phyloP scores from a whole-genome alignment of 805 yeast species.

The Scheffersomyces amazonensis region DNA sequence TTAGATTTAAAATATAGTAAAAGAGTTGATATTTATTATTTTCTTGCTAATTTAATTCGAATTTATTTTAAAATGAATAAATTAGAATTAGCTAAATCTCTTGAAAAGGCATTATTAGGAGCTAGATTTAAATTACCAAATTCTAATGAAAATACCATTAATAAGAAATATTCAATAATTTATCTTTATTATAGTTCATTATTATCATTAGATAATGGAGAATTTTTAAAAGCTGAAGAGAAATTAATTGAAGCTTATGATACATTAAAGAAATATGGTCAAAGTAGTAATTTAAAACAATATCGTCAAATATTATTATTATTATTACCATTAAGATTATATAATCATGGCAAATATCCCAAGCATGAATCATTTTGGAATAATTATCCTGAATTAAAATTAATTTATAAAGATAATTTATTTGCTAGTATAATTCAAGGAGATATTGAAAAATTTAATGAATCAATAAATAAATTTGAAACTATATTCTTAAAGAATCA shows the following conservation, averaged over 20 bases:
- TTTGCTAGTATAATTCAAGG: conserved; percentile 52
- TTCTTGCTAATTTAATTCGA: conserved; percentile 66
- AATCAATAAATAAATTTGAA: conserved; percentile 43
- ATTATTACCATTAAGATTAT: conserved; percentile 61
- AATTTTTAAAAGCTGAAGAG: conserved; percentile 48
- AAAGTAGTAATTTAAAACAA: conserved; percentile 17
- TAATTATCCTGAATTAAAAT: conserved; percentile 37
- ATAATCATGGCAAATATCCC: conserved; percentile 49
- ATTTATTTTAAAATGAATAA: conserved; percentile 66
- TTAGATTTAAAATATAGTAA: conserved; percentile 49
- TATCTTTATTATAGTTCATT: conserved; percentile 71
- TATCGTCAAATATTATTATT: conserved; percentile 51
- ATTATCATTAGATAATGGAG: conserved; percentile 62
- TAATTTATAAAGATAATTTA: conserved; percentile 44
- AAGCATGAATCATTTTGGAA: conserved; percentile 30
- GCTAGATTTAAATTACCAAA: conserved; percentile 53
- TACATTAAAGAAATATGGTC: conserved; percentile 24
- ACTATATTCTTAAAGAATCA: conserved; percentile 52
- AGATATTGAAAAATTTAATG: conserved; percentile 51
- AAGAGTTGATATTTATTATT: conserved; percentile 63
- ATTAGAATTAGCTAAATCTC: conserved; percentile 68
- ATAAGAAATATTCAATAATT: conserved; percentile 48
- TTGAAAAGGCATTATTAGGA: conserved; percentile 65
- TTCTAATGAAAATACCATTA: conserved; percentile 30
- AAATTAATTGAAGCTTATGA: conserved; percentile 52